Evolutionary conservation across 768 basidiomycete species (phyloP).

Genomic region (Fistulinella prunicolor): DNA sequence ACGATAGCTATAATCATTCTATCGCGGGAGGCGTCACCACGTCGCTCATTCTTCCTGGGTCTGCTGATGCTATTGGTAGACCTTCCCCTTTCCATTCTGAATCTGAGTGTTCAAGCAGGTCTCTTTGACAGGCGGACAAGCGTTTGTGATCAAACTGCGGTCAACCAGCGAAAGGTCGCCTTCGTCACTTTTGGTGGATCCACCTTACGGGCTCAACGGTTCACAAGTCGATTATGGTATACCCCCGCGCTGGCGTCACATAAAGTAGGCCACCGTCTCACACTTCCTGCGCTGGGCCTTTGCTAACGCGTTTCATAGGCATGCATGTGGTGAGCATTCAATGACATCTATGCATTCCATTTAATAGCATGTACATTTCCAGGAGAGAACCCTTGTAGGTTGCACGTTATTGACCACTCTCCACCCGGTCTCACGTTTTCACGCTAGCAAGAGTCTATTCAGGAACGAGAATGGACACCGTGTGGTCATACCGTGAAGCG

Average conservation of each 20-base stretch:
- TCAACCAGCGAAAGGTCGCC: slow-evolving; percentile 68
- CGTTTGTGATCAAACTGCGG: slow-evolving; percentile 73
- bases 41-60: slow-evolving; percentile 72
- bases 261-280: slow-evolving; percentile 50
- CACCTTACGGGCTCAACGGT: slow-evolving; percentile 55
- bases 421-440: neutral
- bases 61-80: slow-evolving; percentile 56
- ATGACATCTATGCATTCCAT: slow-evolving; percentile 2
- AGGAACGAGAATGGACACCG: slow-evolving; percentile 57
- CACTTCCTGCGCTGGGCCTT: neutral
- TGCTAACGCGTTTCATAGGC: slow-evolving; percentile 36
- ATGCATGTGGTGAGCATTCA: slow-evolving; percentile 52
- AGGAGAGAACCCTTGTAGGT: slow-evolving; percentile 57
- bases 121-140: slow-evolving; percentile 58
- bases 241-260: slow-evolving; percentile 62
- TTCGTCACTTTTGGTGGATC: slow-evolving; percentile 67
- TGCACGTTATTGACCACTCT: neutral
- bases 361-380: neutral
- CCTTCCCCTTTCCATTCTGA: neutral
- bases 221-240: slow-evolving; percentile 31
- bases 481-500: slow-evolving; percentile 68
- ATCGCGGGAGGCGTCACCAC: slow-evolving; percentile 74
- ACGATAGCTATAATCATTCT: slow-evolving; percentile 53
- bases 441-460: slow-evolving; percentile 31
- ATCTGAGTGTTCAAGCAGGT: neutral